Base-by-base conservation (phyloP, 1,284 basidiomycete species). In the Tylopilus sp. region DNA sequence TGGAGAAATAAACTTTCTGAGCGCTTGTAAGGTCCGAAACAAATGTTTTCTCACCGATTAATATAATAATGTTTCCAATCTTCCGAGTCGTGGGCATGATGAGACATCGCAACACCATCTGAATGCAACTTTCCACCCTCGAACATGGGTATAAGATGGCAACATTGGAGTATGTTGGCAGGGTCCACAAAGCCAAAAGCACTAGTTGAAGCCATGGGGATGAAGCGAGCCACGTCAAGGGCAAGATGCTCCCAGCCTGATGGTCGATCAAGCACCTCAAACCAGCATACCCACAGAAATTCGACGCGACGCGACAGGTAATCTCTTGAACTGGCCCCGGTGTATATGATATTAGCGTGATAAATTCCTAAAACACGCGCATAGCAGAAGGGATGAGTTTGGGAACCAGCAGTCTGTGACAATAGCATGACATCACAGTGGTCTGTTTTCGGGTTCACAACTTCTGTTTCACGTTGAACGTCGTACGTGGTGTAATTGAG, bases 401-500 rank as follows among this genome's bases (percentile, higher is more conserved):
- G 67, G 67, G 39, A 58, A 63, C 2, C 61, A 60, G 36, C 15
- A 19, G 10, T 57, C 33, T 3, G 15, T 3, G 9, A 38, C 18
- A 41, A 65, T 44, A 63, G 53, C 54, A 63, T 67, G 26, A 61
- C 57, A 51, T 52, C 41, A 26, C 38, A 44, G 15, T 62, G 44
- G 15, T 61, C 52, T 4, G 41, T 65, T 29, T 12, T 15, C 1
- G 65, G 58, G 32, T 69, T 71, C 60, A 75, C 52, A 15, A 54
- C 44, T 32, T 75, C 71, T n/a, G 65, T 58, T 4, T 58, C 56
- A 6, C 67, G 52, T 2, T 65, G 72, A 18, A 80, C 62, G 63
- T 81, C 74, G 56, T 81, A 81, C 0, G 75, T 72, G 2, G 78
- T 81, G 60, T 77, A 79, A 62, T 80, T 76, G 57, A 81, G 39